Evolutionary conservation across 2,329 filamentous ascomycete genomes (phyloP).

Genomic region (Claviceps citrina): DNA sequence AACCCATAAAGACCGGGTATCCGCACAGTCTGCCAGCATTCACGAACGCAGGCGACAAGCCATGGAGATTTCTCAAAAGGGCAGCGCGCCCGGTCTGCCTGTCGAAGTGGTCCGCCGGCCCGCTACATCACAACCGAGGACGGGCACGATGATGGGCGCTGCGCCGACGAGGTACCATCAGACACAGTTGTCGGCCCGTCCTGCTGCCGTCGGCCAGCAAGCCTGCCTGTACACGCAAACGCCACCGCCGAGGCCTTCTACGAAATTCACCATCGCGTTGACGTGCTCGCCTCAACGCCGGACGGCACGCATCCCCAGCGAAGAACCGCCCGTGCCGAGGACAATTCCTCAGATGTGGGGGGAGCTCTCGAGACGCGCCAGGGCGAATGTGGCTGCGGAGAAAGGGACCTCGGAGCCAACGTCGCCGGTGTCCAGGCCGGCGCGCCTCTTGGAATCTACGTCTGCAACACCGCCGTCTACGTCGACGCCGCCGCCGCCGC

Average conservation of each 20-base stretch:
- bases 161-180: background rate
- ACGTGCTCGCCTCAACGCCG: background rate
- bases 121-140: background rate
- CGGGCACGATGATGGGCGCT: background rate
- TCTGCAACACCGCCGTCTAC: background rate
- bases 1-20: too few relatives aligned
- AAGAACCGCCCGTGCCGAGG: background rate
- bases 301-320: background rate
- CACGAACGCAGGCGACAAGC: background rate
- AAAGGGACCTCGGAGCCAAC: background rate
- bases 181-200: background rate
- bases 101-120: background rate
- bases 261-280: background rate
- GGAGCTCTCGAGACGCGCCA: background rate
- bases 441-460: background rate
- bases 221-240: too few relatives aligned
- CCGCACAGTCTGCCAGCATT: background rate
- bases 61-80: background rate
- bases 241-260: background rate
- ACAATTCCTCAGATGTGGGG: background rate
- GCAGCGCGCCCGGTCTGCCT: background rate
- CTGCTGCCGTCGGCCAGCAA: background rate
- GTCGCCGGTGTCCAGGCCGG: background rate
- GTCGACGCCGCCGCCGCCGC: accelerated
- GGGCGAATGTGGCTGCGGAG: background rate